phyloP scores from a whole-genome alignment of 2,329 filamentous ascomycete species.

The Daldinia eschscholtzii region DNA sequence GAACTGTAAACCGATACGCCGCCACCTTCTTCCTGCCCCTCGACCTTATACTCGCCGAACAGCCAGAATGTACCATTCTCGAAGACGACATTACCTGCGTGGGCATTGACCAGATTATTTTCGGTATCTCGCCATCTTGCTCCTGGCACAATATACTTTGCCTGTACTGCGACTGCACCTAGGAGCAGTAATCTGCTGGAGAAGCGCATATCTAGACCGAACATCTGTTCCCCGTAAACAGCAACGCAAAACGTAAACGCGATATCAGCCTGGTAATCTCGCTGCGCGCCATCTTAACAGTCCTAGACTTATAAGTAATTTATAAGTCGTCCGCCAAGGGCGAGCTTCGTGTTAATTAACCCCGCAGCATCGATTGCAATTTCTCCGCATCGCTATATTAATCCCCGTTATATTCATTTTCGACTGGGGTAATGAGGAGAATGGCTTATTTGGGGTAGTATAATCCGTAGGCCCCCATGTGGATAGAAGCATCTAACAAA shows the following conservation, averaged over 20 bases:
- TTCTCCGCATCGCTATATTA: slow-evolving; percentile 50
- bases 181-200: slow-evolving; percentile 39
- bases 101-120: slow-evolving; percentile 71
- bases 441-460: slow-evolving; percentile 20
- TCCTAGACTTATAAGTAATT: slow-evolving; percentile 12
- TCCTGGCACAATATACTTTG: slow-evolving; percentile 72
- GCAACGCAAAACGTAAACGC: background rate
- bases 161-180: slow-evolving; percentile 44
- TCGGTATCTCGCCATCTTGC: slow-evolving; percentile 71
- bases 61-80: slow-evolving; percentile 69
- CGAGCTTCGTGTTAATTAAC: slow-evolving; percentile 32
- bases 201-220: slow-evolving; percentile 30
- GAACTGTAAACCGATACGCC: slow-evolving; percentile 73
- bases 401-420: slow-evolving; percentile 38
- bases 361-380: slow-evolving; percentile 29
- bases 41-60: slow-evolving; percentile 72
- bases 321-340: slow-evolving; percentile 40
- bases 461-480: background rate
- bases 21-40: slow-evolving; percentile 70
- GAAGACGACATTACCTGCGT: slow-evolving; percentile 68
- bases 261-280: slow-evolving; percentile 19
- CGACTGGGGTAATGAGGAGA: slow-evolving; percentile 30
- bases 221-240: slow-evolving; percentile 19
- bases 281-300: slow-evolving; percentile 11
- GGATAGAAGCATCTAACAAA: slow-evolving; percentile 6